A percentile compares a stretch with the other conserved stretches of the same genome.
Conservation (phyloP, 176 grass and related monocot genomes). For the Hsuehochloa calcarea region DNA sequence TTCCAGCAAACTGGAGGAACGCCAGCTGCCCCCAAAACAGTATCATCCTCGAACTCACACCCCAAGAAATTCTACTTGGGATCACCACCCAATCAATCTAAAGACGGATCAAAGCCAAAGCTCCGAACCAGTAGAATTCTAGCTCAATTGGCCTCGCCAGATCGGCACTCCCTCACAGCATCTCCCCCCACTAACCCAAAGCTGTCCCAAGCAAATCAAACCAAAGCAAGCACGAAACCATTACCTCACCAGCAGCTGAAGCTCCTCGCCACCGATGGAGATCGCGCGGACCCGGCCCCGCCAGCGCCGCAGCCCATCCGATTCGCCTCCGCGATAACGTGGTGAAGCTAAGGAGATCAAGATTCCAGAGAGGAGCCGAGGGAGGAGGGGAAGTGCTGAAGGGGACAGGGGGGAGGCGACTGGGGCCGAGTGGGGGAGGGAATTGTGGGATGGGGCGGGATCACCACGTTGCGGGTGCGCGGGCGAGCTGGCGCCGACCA, state of each 20-base stretch:
- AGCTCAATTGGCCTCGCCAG: not conserved
- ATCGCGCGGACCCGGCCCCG: not conserved
- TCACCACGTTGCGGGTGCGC: slow-evolving; percentile 45
- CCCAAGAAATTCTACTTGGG: not conserved
- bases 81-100: not conserved
- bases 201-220: not conserved
- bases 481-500: slow-evolving; percentile 53
- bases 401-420: not conserved
- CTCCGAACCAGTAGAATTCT: not conserved
- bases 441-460: not conserved
- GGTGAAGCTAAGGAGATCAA: slow-evolving; percentile 12
- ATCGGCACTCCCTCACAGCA: not conserved
- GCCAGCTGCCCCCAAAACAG: not conserved
- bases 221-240: not conserved
- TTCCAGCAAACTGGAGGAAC: not conserved
- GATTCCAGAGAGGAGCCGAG: not conserved
- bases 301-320: slow-evolving; percentile 12
- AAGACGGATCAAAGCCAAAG: not conserved
- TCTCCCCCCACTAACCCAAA: not conserved
- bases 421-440: not conserved
- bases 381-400: not conserved
- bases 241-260: not conserved
- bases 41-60: not conserved
- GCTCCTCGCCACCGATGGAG: slow-evolving; percentile 21
- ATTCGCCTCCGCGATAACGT: too few relatives aligned